phyloP scores from a whole-genome alignment of 768 basidiomycete genomes.

The Harrya chromipes region DNA sequence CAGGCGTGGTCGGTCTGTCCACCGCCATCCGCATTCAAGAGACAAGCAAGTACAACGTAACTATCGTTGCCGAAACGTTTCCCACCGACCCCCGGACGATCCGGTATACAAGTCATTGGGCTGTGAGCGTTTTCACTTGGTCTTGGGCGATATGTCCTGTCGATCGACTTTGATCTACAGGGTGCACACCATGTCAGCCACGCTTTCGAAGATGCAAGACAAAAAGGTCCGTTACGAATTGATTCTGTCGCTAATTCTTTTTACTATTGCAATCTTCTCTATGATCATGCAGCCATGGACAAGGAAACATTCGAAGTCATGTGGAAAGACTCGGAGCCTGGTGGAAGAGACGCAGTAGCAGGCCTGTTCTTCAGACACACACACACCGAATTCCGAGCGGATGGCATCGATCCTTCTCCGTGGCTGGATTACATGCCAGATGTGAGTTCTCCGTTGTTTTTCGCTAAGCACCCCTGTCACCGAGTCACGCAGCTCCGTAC shows the following conservation, averaged over 20 bases:
- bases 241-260: neutral
- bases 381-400: conserved; percentile 59
- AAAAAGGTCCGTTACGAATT: conserved; percentile 45
- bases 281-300: conserved; percentile 51
- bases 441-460: conserved; percentile 31
- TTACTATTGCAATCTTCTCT: neutral
- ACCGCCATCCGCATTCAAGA: conserved; percentile 72
- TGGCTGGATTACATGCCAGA: conserved; percentile 52
- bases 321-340: conserved; percentile 68
- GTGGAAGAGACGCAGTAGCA: conserved; percentile 43
- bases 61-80: conserved; percentile 66
- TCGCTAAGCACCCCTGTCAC: neutral
- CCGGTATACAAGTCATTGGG: conserved; percentile 80
- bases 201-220: conserved; percentile 47
- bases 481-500: conserved; percentile 28
- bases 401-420: conserved; percentile 30
- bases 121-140: conserved; percentile 43
- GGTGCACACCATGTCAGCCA: conserved; percentile 78
- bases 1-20: conserved; percentile 77
- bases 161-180: conserved; percentile 34
- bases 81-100: conserved; percentile 74
- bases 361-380: conserved; percentile 60
- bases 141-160: neutral
- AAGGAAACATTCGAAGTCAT: conserved; percentile 70
- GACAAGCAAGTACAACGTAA: conserved; percentile 57